Conservation (phyloP, 768 basidiomycete species). For the Suillus ampliporus region DNA sequence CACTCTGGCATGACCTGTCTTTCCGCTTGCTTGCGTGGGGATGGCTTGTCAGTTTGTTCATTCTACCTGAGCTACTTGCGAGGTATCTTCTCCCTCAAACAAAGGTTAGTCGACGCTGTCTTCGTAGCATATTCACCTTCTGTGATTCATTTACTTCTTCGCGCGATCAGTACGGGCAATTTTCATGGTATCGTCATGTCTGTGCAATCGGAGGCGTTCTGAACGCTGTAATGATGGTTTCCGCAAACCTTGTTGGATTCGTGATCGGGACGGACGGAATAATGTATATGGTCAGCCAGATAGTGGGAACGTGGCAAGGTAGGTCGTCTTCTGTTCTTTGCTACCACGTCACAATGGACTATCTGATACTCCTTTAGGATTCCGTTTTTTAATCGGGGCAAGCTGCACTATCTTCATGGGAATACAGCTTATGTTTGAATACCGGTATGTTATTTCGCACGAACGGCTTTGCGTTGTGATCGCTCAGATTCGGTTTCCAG, state of each 20-base stretch:
- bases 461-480: slow-evolving; percentile 5
- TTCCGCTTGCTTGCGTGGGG: slow-evolving; percentile 93
- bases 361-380: slow-evolving; percentile 46
- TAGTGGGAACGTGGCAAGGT: slow-evolving; percentile 76
- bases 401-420: slow-evolving; percentile 76
- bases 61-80: slow-evolving; percentile 82
- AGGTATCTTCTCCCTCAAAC: slow-evolving; percentile 61
- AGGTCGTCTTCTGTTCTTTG: slow-evolving; percentile 6
- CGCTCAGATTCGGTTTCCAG: slow-evolving; percentile 40
- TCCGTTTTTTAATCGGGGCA: slow-evolving; percentile 66
- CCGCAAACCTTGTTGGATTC: slow-evolving; percentile 94
- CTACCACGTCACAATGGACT: slow-evolving; percentile 11
- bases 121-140: background rate
- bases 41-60: slow-evolving; percentile 92
- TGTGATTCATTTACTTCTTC: slow-evolving; percentile 13
- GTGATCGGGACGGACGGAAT: slow-evolving; percentile 88
- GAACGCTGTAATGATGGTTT: slow-evolving; percentile 89
- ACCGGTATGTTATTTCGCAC: slow-evolving; percentile 60
- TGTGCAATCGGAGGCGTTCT: slow-evolving; percentile 82
- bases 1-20: slow-evolving; percentile 95
- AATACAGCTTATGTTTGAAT: slow-evolving; percentile 95
- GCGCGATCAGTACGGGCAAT: slow-evolving; percentile 61
- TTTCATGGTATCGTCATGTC: slow-evolving; percentile 85
- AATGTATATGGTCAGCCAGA: slow-evolving; percentile 61
- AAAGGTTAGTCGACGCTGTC: slow-evolving; percentile 51